These are phyloP conservation scores for Coccinonectria pachysandricola DNA, from an alignment of 2,329 filamentous ascomycete genomes.

Conservation along the genomic window DNA sequence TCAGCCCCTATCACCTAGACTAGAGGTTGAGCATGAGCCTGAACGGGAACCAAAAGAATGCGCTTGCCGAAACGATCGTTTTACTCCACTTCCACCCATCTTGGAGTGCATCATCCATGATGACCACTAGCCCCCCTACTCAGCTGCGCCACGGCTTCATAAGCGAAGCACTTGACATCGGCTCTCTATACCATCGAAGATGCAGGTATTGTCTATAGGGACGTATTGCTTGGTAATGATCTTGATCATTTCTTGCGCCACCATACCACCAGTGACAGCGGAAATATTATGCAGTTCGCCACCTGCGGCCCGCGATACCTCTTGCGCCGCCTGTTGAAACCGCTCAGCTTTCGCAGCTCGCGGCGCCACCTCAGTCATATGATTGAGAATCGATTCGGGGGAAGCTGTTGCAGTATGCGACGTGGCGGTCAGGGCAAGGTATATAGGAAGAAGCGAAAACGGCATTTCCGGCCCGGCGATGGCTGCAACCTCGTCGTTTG, in stretches of 20 bases:
- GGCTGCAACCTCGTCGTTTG: slow-evolving; percentile 42
- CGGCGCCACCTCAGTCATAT: slow-evolving; percentile 32
- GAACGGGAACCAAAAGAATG: no score
- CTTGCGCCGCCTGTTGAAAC: slow-evolving; percentile 46
- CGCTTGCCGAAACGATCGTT: no score
- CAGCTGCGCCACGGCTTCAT: slow-evolving; percentile 20
- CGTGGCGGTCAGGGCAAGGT: slow-evolving; percentile 52
- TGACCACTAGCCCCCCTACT: no score
- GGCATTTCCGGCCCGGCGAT: slow-evolving; percentile 35
- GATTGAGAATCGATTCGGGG: slow-evolving; percentile 43
- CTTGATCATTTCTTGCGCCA: slow-evolving; percentile 96
- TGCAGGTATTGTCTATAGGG: slow-evolving; percentile 59
- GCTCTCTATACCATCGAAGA: slow-evolving; percentile 59
- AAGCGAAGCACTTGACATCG: slow-evolving; percentile 49
- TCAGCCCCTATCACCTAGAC: no score
- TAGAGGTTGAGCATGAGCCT: no score
- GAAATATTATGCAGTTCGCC: slow-evolving; percentile 91
- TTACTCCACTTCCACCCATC: no score
- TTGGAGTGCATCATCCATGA: no score
- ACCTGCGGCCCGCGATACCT: slow-evolving; percentile 66
- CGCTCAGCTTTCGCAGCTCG: slow-evolving; percentile 39
- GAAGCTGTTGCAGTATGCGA: slow-evolving; percentile 34
- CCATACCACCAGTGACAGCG: slow-evolving; percentile 77
- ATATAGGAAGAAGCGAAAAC: slow-evolving; percentile 56
- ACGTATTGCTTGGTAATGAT: slow-evolving; percentile 66